A percentile compares a stretch with the other conserved stretches of the same genome.
Conservation (phyloP, 495 filamentous ascomycete genomes). For the Annulohypoxylon nitens region DNA sequence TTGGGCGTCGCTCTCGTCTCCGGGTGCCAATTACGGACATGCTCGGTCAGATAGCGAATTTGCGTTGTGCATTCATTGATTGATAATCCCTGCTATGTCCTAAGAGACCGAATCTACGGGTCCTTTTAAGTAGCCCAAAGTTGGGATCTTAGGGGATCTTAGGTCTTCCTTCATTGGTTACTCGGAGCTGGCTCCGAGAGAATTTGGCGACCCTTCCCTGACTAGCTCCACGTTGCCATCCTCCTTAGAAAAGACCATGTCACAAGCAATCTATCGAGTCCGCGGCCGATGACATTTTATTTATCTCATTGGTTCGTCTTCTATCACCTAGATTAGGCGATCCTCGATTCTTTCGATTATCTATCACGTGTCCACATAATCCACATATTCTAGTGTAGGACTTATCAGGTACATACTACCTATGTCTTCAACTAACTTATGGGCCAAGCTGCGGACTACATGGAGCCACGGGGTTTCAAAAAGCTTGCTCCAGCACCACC, state of each 20-base stretch:
- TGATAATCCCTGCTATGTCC: background rate
- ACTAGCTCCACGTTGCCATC: background rate
- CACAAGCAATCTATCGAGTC: background rate
- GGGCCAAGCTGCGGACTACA: slow-evolving; percentile 20
- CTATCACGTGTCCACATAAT: background rate
- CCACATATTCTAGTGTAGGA: no score
- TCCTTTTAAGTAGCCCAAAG: background rate
- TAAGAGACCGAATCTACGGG: background rate
- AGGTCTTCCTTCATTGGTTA: background rate
- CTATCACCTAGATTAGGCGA: no score
- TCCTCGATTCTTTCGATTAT: background rate
- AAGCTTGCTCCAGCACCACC: slow-evolving; percentile 41
- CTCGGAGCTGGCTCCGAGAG: background rate
- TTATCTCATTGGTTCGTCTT: background rate
- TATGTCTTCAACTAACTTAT: background rate
- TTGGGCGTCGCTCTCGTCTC: background rate
- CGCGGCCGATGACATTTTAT: background rate
- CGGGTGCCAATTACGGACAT: no score
- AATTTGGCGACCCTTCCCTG: background rate
- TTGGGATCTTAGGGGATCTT: background rate
- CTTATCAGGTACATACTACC: no score
- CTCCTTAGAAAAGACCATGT: background rate
- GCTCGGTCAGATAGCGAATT: no score
- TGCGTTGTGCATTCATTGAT: background rate
- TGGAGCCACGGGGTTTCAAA: slow-evolving; percentile 40